These are phyloP conservation scores for Nyctanthes arbortristis DNA, from an alignment of 257 asterid species.

Conservation along the genomic window DNA sequence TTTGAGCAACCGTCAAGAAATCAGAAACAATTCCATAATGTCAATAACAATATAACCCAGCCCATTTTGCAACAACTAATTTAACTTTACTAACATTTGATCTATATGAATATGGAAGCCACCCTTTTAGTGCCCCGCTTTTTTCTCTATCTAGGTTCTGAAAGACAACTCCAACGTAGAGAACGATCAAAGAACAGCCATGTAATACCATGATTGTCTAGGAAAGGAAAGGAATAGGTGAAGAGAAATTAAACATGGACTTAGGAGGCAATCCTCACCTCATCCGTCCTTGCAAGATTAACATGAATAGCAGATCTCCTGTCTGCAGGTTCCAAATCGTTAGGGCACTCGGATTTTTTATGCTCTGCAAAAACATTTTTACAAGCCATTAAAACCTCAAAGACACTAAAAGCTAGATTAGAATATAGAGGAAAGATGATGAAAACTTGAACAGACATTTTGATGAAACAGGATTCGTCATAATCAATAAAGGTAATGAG, in stretches of 20 bases:
- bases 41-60: not conserved
- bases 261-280: constrained; percentile 71
- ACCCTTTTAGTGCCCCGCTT: not conserved
- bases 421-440: not conserved
- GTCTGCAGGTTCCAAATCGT: constrained; percentile 85
- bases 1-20: not conserved
- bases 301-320: constrained; percentile 70
- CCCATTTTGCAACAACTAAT: not conserved
- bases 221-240: not conserved
- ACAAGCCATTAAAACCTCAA: constrained; percentile 1
- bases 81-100: not conserved
- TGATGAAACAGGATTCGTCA: not conserved
- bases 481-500: not conserved
- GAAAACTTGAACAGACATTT: not conserved
- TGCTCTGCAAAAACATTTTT: constrained; percentile 59
- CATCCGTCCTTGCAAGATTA: constrained; percentile 87
- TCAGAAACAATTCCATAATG: not conserved
- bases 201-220: not conserved
- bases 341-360: constrained; percentile 85
- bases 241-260: constrained; percentile 30
- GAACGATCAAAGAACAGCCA: not conserved
- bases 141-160: not conserved
- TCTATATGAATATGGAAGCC: not conserved
- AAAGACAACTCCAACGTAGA: not conserved
- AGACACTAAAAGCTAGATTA: not conserved